Percentiles rank a stretch among this genome's conserved stretches.
These are phyloP conservation scores for Copromyces sp. DNA, from an alignment of 495 filamentous ascomycete genomes.

Conservation along the genomic window DNA sequence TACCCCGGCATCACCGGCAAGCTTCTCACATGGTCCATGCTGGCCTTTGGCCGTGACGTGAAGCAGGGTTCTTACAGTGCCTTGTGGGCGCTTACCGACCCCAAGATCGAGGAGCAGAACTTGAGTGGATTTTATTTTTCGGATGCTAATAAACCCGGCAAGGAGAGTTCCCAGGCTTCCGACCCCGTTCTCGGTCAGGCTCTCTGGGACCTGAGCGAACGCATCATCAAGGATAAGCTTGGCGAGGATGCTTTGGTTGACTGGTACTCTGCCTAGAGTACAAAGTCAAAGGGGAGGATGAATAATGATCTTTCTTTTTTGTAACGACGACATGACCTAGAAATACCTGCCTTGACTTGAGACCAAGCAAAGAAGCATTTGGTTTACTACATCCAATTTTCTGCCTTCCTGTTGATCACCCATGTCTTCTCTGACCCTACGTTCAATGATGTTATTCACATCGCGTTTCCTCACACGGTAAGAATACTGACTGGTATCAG, in stretches of 20 bases:
- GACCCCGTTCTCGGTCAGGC: slow-evolving; percentile 29
- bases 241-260: slow-evolving; percentile 29
- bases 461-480: not conserved
- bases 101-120: slow-evolving; percentile 32
- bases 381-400: not conserved
- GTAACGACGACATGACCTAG: not conserved
- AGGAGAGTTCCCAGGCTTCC: slow-evolving; percentile 30
- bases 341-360: not conserved
- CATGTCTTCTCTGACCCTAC: not conserved
- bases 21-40: slow-evolving; percentile 24
- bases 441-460: not conserved
- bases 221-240: slow-evolving; percentile 33
- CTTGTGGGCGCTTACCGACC: slow-evolving; percentile 29
- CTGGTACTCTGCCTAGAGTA: slow-evolving; percentile 15
- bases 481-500: not conserved
- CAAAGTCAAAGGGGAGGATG: not conserved
- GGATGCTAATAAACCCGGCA: slow-evolving; percentile 22
- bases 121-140: slow-evolving; percentile 34
- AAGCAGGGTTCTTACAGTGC: slow-evolving; percentile 37
- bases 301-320: not conserved
- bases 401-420: not conserved
- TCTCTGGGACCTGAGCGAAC: slow-evolving; percentile 33
- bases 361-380: not conserved
- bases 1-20: slow-evolving; percentile 34
- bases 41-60: slow-evolving; percentile 22